phyloP scores from a whole-genome alignment of 768 basidiomycete genomes.

The Suillus cothurnatus region DNA sequence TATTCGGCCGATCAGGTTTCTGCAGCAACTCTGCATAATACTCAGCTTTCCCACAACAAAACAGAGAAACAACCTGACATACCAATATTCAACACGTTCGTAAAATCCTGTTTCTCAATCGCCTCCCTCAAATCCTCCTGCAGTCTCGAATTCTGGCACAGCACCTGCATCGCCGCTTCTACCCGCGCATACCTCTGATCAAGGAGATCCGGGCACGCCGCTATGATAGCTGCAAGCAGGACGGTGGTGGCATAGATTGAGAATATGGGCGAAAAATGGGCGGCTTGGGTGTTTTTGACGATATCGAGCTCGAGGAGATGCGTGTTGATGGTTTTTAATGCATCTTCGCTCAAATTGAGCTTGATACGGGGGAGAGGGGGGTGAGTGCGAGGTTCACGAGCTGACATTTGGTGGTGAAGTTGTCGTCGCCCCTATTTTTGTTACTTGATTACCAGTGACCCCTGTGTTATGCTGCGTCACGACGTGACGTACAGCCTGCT shows the following conservation, averaged over 20 bases:
- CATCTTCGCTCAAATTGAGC: not conserved
- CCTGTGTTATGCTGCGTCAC: not conserved
- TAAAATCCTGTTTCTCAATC: constrained; percentile 1
- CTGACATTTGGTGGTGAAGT: constrained; percentile 3
- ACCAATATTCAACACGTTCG: not conserved
- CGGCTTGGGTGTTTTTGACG: not conserved
- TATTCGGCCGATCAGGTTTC: not conserved
- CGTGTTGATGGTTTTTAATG: not conserved
- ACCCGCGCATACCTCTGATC: constrained; percentile 5
- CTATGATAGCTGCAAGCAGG: constrained; percentile 2
- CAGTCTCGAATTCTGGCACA: not conserved
- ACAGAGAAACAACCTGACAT: not conserved
- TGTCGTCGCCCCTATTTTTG: not conserved
- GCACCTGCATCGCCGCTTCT: not conserved
- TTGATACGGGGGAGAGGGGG: not conserved
- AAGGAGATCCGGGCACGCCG: constrained; percentile 2
- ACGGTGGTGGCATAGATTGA: constrained; percentile 3
- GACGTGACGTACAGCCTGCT: not conserved
- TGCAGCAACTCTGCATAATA: not conserved
- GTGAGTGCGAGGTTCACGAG: not conserved
- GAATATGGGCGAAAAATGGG: not conserved
- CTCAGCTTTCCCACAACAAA: not conserved
- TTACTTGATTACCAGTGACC: too few relatives aligned
- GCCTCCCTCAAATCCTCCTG: constrained; percentile 5
- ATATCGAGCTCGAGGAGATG: constrained; percentile 2